A percentile compares a stretch with the other conserved stretches of the same genome.
Evolutionary conservation across 352 stramenopile species (phyloP).

Genomic region (Pythium angustatum): DNA sequence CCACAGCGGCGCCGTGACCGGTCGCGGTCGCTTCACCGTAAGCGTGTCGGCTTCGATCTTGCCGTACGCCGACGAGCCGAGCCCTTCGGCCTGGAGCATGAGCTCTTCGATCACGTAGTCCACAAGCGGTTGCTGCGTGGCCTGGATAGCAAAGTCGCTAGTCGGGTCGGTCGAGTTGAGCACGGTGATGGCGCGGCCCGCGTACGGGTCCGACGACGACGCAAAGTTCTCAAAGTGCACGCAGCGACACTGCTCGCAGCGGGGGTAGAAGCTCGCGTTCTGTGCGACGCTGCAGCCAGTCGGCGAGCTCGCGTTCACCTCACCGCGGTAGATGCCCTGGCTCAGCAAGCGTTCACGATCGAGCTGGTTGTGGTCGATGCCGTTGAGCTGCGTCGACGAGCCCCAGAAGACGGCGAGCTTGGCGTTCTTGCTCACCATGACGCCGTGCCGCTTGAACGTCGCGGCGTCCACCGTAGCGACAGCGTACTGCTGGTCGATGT

Average conservation of each 20-base stretch:
- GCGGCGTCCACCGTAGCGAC: not conserved
- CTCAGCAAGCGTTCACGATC: slow-evolving; percentile 3
- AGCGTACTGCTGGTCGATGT: slow-evolving; percentile 3
- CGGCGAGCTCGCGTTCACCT: not conserved
- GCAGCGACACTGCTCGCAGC: slow-evolving; percentile 3
- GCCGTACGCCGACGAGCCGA: slow-evolving; percentile 5
- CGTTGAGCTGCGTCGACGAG: not conserved
- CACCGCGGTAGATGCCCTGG: not conserved
- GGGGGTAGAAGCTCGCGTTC: slow-evolving; percentile 3
- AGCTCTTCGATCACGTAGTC: slow-evolving; percentile 5
- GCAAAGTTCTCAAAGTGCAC: slow-evolving; percentile 10
- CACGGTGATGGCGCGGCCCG: slow-evolving; percentile 3
- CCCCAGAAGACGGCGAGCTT: slow-evolving; percentile 8
- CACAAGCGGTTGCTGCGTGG: not conserved
- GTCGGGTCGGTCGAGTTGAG: slow-evolving; percentile 4
- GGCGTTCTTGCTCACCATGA: slow-evolving; percentile 10
- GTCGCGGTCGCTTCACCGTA: not conserved
- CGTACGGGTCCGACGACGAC: slow-evolving; percentile 1
- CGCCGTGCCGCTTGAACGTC: slow-evolving; percentile 6
- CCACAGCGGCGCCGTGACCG: not conserved
- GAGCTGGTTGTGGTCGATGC: not conserved
- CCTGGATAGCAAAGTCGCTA: slow-evolving; percentile 2
- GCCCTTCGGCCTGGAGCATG: not conserved
- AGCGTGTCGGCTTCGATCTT: slow-evolving; percentile 5
- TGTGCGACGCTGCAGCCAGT: not conserved